Base-by-base conservation (phyloP, 2,329 filamentous ascomycete genomes). In the Davidsoniella eucalypti region DNA sequence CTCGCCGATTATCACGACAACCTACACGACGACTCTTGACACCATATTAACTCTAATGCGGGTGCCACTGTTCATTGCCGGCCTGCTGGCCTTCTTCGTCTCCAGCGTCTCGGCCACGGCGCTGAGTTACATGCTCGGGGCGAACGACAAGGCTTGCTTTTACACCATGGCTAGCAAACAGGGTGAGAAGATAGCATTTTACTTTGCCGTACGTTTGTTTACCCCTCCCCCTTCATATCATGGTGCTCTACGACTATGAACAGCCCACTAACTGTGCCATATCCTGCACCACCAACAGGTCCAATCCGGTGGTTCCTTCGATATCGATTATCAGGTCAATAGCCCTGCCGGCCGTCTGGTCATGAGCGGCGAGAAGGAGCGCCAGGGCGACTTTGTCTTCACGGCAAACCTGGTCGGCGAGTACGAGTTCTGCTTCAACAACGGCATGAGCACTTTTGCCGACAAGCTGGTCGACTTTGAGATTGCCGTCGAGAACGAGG, bases 401-500 rank as follows among this genome's bases (percentile, higher is more conserved):
- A 94, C 88, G 0, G 92, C 88, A 43, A 86, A 87, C 60, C 78
- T 87, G 48, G 62, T 75, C 5, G 92, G 92, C 57, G 90, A 96
- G 61, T 95, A 96, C 69, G 78, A 80, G 49, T 96, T 98, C 71
- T 98, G 92, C 75, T 98, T 98, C 72, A 84, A 88, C 68, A 98
- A 98, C 62, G 84, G 92, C 63, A 94, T 98, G 84, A 94, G 85
- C 62, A 96, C 90, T 0, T 95, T 94, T 63, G 82, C 88, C 48
- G 92, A 98, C 69, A 98, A 98, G 70, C 80, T 87, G 64, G 88
- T 98, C 56, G 92, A 98, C 65, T 95, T 98, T 61, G 92, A 98
- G 69, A 94, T 98, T 62, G 77, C 88, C 55, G 82, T 95, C 62
- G 90, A 96, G 67, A 88, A 94, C 66, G 90, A 95, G 69, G 69